Base-by-base conservation (phyloP, 306 rosid species). In the Cucurbita pepo region DNA sequence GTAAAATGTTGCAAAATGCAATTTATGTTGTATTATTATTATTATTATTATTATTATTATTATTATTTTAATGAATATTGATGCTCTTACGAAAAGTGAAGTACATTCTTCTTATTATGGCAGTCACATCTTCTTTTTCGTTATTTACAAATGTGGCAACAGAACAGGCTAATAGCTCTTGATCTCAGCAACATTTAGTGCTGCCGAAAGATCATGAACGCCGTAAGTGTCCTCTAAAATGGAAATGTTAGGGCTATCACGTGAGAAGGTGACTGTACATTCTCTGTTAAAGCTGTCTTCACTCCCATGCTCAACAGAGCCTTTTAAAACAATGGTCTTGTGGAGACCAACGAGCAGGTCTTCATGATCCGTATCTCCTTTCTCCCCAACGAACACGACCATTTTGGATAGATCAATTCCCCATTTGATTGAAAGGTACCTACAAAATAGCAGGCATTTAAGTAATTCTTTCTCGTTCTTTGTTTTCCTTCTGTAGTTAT, bases 341-440 rank as follows among this genome's bases (percentile, higher is more conserved):
- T 91, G 95, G 71, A 85, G 75, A 57, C 97, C 97, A 45, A 82
- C 84, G 71, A 88, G 77, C 8, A 90, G 82, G 70, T 88, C 85
- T 75, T 91, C 92, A 57, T 78, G 78, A 77, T 88, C 95, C 37
- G 97, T 88, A 71, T 91, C 95, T 9, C 95, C 97, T 71, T 75
- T 85, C 79, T 88, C 92, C 64, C 97, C 97, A 8, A 80, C 83
- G 72, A 91, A 75, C 54, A 84, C 80, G 13, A 78, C 85, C 78
- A 83, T 81, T 74, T 88, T 88, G 65, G 90, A 85, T 8, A 91
- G 83, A 66, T 88, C 97, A 77, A 87, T 88, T 71, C 88, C 97
- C 95, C 97, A 88, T 79, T 82, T 83, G 21, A 91, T 82, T 14
- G 91, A 88, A 67, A 91, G 87, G 72, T 91, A 88, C 91, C 97